Base-by-base conservation (phyloP, 345 rosid species). In the Brassica juncea region DNA sequence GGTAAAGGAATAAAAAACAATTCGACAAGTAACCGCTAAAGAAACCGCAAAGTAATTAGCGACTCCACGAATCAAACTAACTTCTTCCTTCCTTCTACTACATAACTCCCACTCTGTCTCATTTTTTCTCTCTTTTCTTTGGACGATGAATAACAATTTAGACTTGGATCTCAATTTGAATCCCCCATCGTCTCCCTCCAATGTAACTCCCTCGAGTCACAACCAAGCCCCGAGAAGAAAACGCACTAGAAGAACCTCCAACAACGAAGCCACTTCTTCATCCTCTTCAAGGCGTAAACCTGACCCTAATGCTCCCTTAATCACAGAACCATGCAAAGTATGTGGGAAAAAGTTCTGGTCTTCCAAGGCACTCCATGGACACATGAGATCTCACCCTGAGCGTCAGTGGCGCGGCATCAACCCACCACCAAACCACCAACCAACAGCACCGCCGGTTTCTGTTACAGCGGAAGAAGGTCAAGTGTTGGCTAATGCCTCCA, bases 341-440 rank as follows among this genome's bases (percentile, higher is more conserved):
- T 93, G 99, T 59, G 92, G 97, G 31, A 91, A 82, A 83, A 82
- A 84, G 83, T 95, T 95, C 76, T 84, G 87, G 87, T 95, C 94
- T 4, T 80, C 80, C 84, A 94, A 95, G 80, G 98, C 98, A 4
- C 88, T 93, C 31, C 92, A 88, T 2, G 97, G 99, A 19, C 98
- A 95, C 85, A 95, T 88, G 96, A 83, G 97, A 71, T 95, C 96
- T 85, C 99, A 93, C 80, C 94, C 96, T 44, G 97, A 86, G 77
- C 91, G 96, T 39, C 86, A 91, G 39, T 86, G 94, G 93, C 80
- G 97, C 21, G 87, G 91, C 72, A 88, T 87, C 39, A 85, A 82
- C 77, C 92, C 92, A 21, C 94, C 92, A 2, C 84, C 85, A 0
- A 69, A 72, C 14, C 4, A 42, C 31, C 82, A 16, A 77, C 71